Evolutionary conservation across 331 rosid species (phyloP).

Genomic region (Ulmus americana): DNA sequence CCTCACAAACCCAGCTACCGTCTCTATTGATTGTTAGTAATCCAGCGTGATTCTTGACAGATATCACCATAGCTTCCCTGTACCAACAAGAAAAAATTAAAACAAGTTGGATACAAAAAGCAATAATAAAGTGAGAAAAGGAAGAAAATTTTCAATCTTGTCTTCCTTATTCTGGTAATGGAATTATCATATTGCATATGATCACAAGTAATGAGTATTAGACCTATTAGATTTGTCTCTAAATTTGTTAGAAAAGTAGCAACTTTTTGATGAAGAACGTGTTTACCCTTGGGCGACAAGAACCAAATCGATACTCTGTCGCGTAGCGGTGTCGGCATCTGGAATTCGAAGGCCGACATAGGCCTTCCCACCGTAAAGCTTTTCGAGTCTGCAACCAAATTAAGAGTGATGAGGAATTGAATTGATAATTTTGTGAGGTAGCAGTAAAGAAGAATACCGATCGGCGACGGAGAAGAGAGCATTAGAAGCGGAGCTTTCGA

Average conservation of each 20-base stretch:
- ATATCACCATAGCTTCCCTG: constrained; percentile 61
- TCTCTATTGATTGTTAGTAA: constrained; percentile 44
- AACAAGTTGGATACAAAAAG: background rate
- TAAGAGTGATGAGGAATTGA: background rate
- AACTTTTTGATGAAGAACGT: background rate
- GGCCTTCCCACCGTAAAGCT: constrained; percentile 64
- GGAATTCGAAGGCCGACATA: constrained; percentile 83
- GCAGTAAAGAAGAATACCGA: constrained; percentile 20
- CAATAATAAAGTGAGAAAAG: background rate
- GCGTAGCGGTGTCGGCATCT: constrained; percentile 66
- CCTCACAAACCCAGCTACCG: constrained; percentile 68
- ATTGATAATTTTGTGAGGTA: too few relatives aligned
- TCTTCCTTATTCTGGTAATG: background rate
- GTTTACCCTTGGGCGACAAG: constrained; percentile 52
- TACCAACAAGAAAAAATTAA: background rate
- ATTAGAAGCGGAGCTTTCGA: constrained; percentile 51
- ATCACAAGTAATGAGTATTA: too few relatives aligned
- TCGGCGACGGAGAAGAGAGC: constrained; percentile 62
- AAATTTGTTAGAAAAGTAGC: background rate
- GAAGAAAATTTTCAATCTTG: background rate
- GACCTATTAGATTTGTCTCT: too few relatives aligned
- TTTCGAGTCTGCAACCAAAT: constrained; percentile 42
- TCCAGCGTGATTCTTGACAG: constrained; percentile 70
- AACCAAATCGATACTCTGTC: constrained; percentile 68
- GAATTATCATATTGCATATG: background rate